These are phyloP conservation scores for Omphalotus olearius DNA, from an alignment of 1,284 basidiomycete species.

Conservation along the genomic window DNA sequence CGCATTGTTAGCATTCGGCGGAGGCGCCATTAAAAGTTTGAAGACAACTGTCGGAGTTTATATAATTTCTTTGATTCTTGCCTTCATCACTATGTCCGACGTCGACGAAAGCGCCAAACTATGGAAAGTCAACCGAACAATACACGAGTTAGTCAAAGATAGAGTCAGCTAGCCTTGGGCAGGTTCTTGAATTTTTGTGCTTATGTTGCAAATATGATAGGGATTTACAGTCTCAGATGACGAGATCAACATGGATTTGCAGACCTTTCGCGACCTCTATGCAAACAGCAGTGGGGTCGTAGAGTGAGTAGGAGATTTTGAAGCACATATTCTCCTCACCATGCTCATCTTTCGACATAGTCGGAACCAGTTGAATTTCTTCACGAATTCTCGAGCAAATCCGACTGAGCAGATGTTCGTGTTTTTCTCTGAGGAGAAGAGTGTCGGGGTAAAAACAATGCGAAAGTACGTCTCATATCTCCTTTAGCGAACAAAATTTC, in stretches of 20 bases:
- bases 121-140: slow-evolving; percentile 95
- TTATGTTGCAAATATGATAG: slow-evolving; percentile 34
- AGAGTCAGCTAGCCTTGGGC: slow-evolving; percentile 48
- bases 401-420: slow-evolving; percentile 85
- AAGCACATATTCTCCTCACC: not conserved
- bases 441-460: slow-evolving; percentile 94
- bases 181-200: slow-evolving; percentile 17
- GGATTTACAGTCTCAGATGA: slow-evolving; percentile 89
- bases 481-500: slow-evolving; percentile 6
- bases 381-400: slow-evolving; percentile 69
- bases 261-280: slow-evolving; percentile 67
- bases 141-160: slow-evolving; percentile 95
- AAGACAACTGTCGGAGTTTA: slow-evolving; percentile 31
- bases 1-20: slow-evolving; percentile 33
- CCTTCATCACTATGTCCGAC: slow-evolving; percentile 47
- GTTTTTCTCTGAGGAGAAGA: slow-evolving; percentile 90
- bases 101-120: slow-evolving; percentile 77
- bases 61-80: slow-evolving; percentile 28
- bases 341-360: slow-evolving; percentile 35
- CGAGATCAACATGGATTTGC: slow-evolving; percentile 84
- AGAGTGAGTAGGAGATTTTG: slow-evolving; percentile 44
- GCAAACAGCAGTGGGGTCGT: slow-evolving; percentile 59
- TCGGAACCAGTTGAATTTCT: slow-evolving; percentile 85
- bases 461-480: slow-evolving; percentile 68
- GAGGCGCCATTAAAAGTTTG: slow-evolving; percentile 24